These are phyloP conservation scores for Ogataea siamensis DNA, from an alignment of 805 yeast species.

Conservation along the genomic window DNA sequence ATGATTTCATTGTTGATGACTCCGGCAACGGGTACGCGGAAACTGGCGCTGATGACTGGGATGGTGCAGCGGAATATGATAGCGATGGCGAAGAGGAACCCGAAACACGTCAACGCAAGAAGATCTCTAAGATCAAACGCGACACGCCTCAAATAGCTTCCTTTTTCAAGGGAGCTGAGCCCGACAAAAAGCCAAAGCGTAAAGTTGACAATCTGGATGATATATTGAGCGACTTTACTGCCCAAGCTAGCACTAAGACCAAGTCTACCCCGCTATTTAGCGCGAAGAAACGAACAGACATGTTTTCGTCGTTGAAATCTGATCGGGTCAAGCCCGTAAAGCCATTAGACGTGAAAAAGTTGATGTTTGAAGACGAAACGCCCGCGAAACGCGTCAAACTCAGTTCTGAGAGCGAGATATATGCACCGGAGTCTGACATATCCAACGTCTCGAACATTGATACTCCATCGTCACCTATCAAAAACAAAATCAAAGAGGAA, in stretches of 20 bases:
- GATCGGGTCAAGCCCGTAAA: slow-evolving; percentile 20
- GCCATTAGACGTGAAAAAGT: slow-evolving; percentile 21
- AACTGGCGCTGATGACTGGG: slow-evolving; percentile 92
- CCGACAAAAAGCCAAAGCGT: slow-evolving; percentile 31
- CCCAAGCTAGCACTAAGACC: slow-evolving; percentile 22
- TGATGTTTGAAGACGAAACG: slow-evolving; percentile 24
- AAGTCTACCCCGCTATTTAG: slow-evolving; percentile 25
- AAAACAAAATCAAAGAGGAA: slow-evolving; percentile 17
- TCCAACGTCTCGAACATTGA: slow-evolving; percentile 9
- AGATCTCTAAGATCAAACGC: slow-evolving; percentile 36
- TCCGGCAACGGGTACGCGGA: slow-evolving; percentile 93
- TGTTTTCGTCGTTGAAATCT: slow-evolving; percentile 31
- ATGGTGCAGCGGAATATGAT: slow-evolving; percentile 48
- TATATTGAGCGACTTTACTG: slow-evolving; percentile 56
- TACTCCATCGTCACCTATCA: slow-evolving; percentile 35
- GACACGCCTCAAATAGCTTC: slow-evolving; percentile 38
- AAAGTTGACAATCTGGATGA: slow-evolving; percentile 61
- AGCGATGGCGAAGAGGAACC: slow-evolving; percentile 53
- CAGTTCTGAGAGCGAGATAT: slow-evolving; percentile 26
- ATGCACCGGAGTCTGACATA: slow-evolving; percentile 19
- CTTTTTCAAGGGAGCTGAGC: slow-evolving; percentile 44
- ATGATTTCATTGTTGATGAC: slow-evolving; percentile 93
- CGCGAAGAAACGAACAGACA: slow-evolving; percentile 22
- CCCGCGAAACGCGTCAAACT: slow-evolving; percentile 25
- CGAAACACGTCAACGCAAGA: slow-evolving; percentile 31